Evolutionary conservation across 495 filamentous ascomycete species (phyloP), one percentile per base, ranked within the genome.

Genomic region (Polyplosphaeria fusca): DNA sequence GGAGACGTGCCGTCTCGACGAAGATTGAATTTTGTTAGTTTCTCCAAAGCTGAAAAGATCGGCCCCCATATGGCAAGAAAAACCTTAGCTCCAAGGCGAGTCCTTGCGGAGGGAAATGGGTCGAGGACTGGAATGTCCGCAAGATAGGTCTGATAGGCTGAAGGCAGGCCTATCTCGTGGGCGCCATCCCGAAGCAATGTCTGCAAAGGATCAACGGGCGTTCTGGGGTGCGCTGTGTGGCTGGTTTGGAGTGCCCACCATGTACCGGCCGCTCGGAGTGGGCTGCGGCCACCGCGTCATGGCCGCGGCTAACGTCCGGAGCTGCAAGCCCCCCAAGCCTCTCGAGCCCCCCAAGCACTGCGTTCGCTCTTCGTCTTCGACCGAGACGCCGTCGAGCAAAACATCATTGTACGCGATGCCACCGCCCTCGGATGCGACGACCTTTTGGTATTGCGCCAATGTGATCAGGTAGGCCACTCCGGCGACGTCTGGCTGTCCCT

Each of bases 371-470:
- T 24, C 22, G 14, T 35, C 38, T n/a, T n/a, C n/a, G n/a, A n/a
- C n/a, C n/a, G n/a, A n/a, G n/a, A n/a, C n/a, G n/a, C n/a, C n/a
- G n/a, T n/a, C n/a, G n/a, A n/a, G n/a, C n/a, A n/a, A n/a, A 40
- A 45, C 45, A 5, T 54, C 51, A 32, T 5, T 13, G 28, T 55
- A 55, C 19, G 43, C 52, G 12, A 32, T 47, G 13, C 52, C 52
- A 20, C 52, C 52, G 18, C 52, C 52, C 27, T 47, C 52, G 7
- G 52, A 55, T 2, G 41, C 52, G 26, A 55, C 26, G 4, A 55
- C 16, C 4, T 40, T 11, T 13, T 22, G 22, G 28, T 55, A 55
- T 24, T 47, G 41, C 20, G 46, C 43, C 3, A n/a, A 1, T 7
- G 43, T 55, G 27, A 47, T 46, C 2, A 46, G 52, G 19, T 55